Percentiles rank a stretch among this genome's conserved stretches.
Conservation (phyloP, 306 rosid species). For the Lotus japonicus region DNA sequence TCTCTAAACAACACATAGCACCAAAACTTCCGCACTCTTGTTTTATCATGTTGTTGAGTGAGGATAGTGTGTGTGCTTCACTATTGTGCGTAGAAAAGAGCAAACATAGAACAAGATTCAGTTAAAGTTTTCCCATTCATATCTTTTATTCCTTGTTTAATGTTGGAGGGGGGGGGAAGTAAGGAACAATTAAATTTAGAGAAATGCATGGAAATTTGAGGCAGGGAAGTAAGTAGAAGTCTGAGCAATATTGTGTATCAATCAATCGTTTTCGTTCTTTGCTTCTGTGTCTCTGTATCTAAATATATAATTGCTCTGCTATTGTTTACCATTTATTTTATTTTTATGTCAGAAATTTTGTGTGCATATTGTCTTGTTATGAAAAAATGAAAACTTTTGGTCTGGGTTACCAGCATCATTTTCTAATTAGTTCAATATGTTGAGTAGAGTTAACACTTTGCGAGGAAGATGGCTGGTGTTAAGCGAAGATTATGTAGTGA, state of each 20-base stretch:
- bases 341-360: not conserved
- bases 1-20: not conserved
- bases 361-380: constrained; percentile 11
- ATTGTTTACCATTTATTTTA: not conserved
- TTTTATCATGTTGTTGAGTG: not conserved
- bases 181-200: too few species aligned
- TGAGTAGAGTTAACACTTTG: constrained; percentile 79
- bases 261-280: not conserved
- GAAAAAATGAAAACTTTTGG: constrained; percentile 13
- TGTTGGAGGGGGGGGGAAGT: too few species aligned
- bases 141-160: not conserved
- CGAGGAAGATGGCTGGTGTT: constrained; percentile 98
- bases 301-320: not conserved
- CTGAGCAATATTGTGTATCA: not conserved
- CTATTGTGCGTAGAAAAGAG: not conserved
- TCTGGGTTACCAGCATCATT: not conserved
- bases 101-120: not conserved
- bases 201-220: too few species aligned
- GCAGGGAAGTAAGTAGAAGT: not conserved
- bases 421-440: constrained; percentile 73
- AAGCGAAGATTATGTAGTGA: constrained; percentile 88
- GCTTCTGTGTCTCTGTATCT: not conserved
- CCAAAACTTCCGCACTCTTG: not conserved
- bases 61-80: not conserved
- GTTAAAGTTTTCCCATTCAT: not conserved